Evolutionary conservation across 208 protist species (phyloP), one percentile per base, ranked within the genome.

Genomic region (Borovskyia barvae): DNA sequence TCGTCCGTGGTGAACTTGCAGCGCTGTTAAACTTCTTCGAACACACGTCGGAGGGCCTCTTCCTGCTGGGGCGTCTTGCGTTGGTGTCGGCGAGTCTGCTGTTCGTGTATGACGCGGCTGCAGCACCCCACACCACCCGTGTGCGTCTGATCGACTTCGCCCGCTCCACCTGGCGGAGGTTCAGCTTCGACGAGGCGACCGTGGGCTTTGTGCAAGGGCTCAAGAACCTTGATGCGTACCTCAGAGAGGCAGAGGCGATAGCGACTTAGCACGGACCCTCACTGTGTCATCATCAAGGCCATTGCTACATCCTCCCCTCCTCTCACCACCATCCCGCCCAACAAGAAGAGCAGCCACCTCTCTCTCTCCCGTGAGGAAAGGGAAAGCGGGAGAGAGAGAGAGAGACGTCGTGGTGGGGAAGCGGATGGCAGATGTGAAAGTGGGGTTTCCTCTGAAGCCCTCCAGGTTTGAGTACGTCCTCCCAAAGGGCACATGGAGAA

Each of bases 51-150:
- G 64, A 82, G 2, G 85, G 85, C n/a, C 26, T 37, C 8, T 80
- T 66, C 42, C 36, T 92, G 36, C 36, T 89, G 12, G 47, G 71
- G 24, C 47, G 74, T 20, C 77, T 81, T 54, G 81, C 86, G 0
- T 86, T 93, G 66, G 82, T 93, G 0, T 93, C 86, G n/a, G 62
- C 82, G 14, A 86, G 74, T 22, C 33, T 90, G 26, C 54, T 93
- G 24, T 51, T 89, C n/a, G 43, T 85, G 4, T 93, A 93, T 54
- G 82, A 93, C 54, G 70, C 77, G 3, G 53, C 25, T 2, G 49
- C 42, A 2, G 25, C 47, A 11, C 29, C 25, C 41, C 40, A 26
- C 20, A 65, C 46, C 19, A 32, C 61, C 17, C 35, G 28, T 2
- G 70, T 88, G 8, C 71, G 73, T 19, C 47, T 93, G 50, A 93